Evolutionary conservation across 805 yeast genomes (phyloP).

Genomic region (Candida insectorum): DNA sequence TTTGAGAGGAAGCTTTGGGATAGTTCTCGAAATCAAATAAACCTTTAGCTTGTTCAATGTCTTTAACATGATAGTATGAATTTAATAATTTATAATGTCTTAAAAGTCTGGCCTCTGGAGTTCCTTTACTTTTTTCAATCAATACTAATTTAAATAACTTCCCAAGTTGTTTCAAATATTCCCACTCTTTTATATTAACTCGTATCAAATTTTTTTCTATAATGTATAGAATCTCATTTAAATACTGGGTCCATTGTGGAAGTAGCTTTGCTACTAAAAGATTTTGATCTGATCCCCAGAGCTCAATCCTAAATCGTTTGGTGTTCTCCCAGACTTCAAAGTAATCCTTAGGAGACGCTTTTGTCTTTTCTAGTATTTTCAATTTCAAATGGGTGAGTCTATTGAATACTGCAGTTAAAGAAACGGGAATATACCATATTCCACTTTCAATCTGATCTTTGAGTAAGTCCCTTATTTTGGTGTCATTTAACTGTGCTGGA

Average conservation of each 20-base stretch:
- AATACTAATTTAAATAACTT: slow-evolving; percentile 26
- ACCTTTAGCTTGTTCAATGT: too few species aligned
- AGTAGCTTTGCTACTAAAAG: too few species aligned
- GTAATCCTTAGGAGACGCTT: slow-evolving; percentile 9
- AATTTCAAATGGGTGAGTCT: slow-evolving; percentile 16
- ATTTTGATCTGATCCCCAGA: too few species aligned
- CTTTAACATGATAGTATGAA: too few species aligned
- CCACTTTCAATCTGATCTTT: too few species aligned
- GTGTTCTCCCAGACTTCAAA: slow-evolving; percentile 4
- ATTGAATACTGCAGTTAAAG: slow-evolving; percentile 12
- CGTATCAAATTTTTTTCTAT: slow-evolving; percentile 29
- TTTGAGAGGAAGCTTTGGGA: too few species aligned
- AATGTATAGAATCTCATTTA: slow-evolving; percentile 14
- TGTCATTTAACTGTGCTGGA: not conserved
- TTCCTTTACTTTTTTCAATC: slow-evolving; percentile 14
- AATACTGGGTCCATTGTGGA: too few species aligned
- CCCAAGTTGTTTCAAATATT: slow-evolving; percentile 17
- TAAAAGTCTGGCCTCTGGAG: slow-evolving; percentile 13
- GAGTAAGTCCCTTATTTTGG: too few species aligned
- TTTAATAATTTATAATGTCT: too few species aligned
- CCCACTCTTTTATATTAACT: slow-evolving; percentile 29
- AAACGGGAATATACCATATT: too few species aligned
- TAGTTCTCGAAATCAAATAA: too few species aligned
- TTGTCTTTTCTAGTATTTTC: slow-evolving; percentile 6
- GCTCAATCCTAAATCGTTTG: slow-evolving; percentile 13